Evolutionary conservation across 352 stramenopile genomes (phyloP), one percentile per base, ranked within the genome.

Genomic region (Globisporangium rhizosaccharum): DNA sequence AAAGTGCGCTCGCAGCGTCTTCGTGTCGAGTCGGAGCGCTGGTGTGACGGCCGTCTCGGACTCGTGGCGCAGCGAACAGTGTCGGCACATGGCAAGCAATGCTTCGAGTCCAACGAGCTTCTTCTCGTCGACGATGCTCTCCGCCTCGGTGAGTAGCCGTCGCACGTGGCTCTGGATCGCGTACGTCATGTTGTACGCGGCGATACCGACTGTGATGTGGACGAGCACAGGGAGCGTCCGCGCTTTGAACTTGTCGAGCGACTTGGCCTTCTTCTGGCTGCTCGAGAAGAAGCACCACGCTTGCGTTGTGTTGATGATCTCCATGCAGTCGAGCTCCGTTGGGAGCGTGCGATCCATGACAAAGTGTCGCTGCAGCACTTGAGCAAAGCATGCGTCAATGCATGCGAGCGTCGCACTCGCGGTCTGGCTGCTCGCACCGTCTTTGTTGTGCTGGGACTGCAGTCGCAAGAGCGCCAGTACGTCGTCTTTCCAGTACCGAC

Each of bases 271-370:
- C 33, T 39, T 39, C 33, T 78, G 70, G 33, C 70, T 45, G 8
- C 78, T 68, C 2, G 80, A 80, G 54, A 91, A 91, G 59, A 89
- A 93, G 10, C 62, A 85, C 84, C 78, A 93, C 28, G 82, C 80
- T 47, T 93, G 84, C 2, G 73, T 83, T 4, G 76, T 86, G 67
- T 93, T 93, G 69, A 93, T 82, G 56, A 87, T 81, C 57, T 90
- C 81, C 80, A 91, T 89, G 57, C 78, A 85, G 49, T 93, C 81
- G 0, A 66, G 61, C 18, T 87, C 79, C 1, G 65, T 72, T 0
- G 80, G 77, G 37, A 80, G 26, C 25, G 67, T 64, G 49, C 71
- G 54, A 44, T 82, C 63, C 39, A 55, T 57, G 12, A 84, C 52
- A 10, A 82, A 72, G 33, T 88, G 70, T 0, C 79, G 81, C 28